Base-by-base conservation (phyloP, 768 basidiomycete genomes). In the Trichaptum fuscoviolaceum region DNA sequence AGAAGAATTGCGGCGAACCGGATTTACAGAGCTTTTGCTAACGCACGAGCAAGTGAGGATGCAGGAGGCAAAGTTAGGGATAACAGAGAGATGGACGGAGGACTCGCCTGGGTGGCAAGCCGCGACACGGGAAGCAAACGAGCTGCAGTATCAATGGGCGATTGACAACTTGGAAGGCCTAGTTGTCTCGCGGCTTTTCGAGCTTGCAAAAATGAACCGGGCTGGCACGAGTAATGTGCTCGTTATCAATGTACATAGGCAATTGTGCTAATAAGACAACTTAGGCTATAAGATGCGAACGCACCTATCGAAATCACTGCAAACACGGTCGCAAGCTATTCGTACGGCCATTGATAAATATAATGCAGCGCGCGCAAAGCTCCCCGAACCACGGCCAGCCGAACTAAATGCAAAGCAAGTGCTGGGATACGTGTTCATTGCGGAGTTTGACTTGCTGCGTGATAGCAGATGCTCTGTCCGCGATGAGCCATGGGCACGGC, bases 391-490 rank as follows among this genome's bases (percentile, higher is more conserved):
- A 3, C 25, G 68, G 0, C 69, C 66, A 0, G 7, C 35, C 17
- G 59, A 57, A 12, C 63, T 72, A 1, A 35, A 62, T 9, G 67
- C 30, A 23, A 52, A 72, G 17, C 58, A 70, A 15, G 66, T 72
- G 15, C 61, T 72, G 25, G 66, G 72, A 23, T 72, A 72, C 58
- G 60, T 63, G 4, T 70, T 70, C 27, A 58, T 70, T 57, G 60
- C 67, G 1, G 73, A 71, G 25, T 73, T 71, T 61, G 68, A 70
- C 24, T 63, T 74, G 25, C 68, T 74, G n/a, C 65, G 70, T 26
- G 69, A 68, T 42, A 57, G 69, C 3, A 64, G 72, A 2, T 25
- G 69, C 35, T 69, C 71, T 58, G 68, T 74, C 34, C 66, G 61
- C n/a, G 36, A 69, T 17, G 63, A 70, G 61, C 62, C 58, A 6